Percentiles rank a stretch among this genome's conserved stretches.
These are phyloP conservation scores for Trypanosoma cruzi DNA, from an alignment of 208 protist genomes.

Conservation along the genomic window DNA sequence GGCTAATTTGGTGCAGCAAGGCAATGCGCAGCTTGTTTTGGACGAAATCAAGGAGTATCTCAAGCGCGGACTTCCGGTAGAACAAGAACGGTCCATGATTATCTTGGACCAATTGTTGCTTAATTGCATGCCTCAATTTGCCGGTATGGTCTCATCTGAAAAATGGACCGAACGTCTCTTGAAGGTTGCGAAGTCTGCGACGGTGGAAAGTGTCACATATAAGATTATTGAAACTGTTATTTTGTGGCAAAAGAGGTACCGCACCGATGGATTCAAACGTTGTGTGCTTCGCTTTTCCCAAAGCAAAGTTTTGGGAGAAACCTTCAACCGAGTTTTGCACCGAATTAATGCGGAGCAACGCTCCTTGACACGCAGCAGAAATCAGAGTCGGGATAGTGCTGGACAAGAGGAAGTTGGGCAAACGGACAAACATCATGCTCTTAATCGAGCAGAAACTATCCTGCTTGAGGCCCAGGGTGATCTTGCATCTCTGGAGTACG, in stretches of 20 bases:
- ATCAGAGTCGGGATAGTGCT: conserved; percentile 10
- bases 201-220: conserved; percentile 43
- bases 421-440: conserved; percentile 43
- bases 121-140: conserved; percentile 74
- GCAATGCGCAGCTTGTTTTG: conserved; percentile 57
- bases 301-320: conserved; percentile 68
- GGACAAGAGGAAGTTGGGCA: conserved; percentile 44
- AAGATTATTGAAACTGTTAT: conserved; percentile 76
- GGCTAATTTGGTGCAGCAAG: conserved; percentile 69
- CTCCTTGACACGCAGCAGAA: conserved; percentile 17
- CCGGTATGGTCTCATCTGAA: conserved; percentile 75
- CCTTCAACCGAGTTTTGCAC: conserved; percentile 48
- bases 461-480: conserved; percentile 85
- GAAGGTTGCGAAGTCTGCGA: conserved; percentile 78
- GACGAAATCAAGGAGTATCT: conserved; percentile 78
- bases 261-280: conserved; percentile 73
- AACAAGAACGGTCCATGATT: conserved; percentile 66
- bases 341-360: conserved; percentile 45
- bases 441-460: conserved; percentile 72
- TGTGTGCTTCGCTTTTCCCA: conserved; percentile 74
- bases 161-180: conserved; percentile 91
- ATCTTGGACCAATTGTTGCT: conserved; percentile 81
- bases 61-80: conserved; percentile 60
- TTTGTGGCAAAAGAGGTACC: conserved; percentile 79
- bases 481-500: conserved; percentile 87